Conservation (phyloP, 352 stramenopile genomes). For the Phytopythium delawarense region DNA sequence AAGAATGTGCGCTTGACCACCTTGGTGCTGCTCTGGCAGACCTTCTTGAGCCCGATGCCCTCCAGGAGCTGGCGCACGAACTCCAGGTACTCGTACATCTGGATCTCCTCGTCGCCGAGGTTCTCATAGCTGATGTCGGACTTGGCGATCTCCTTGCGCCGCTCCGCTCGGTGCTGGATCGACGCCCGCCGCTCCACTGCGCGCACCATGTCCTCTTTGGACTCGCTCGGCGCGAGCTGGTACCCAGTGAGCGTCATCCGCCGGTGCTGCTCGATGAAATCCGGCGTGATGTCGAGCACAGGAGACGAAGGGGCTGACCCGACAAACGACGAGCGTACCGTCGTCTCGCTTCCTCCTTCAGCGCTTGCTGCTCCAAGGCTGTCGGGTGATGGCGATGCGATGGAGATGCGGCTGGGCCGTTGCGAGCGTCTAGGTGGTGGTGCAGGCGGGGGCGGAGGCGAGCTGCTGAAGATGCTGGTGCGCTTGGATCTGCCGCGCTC, state of each 20-base stretch:
- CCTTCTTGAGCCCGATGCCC: slow-evolving; percentile 53
- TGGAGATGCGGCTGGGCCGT: background rate
- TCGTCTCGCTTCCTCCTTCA: slow-evolving; percentile 5
- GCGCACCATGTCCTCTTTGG: slow-evolving; percentile 25
- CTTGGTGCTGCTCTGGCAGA: slow-evolving; percentile 59
- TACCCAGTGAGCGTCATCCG: slow-evolving; percentile 2
- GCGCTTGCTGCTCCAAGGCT: background rate
- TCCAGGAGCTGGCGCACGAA: slow-evolving; percentile 63
- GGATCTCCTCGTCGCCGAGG: slow-evolving; percentile 51
- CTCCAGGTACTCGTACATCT: slow-evolving; percentile 69
- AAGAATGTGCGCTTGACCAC: slow-evolving; percentile 58
- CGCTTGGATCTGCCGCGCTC: slow-evolving; percentile 3
- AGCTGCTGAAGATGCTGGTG: slow-evolving; percentile 14
- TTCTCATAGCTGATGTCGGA: slow-evolving; percentile 67
- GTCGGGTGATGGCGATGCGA: slow-evolving; percentile 5
- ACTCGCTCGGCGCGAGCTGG: slow-evolving; percentile 1
- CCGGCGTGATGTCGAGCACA: slow-evolving; percentile 2
- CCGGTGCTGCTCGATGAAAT: slow-evolving; percentile 7
- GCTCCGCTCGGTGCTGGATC: slow-evolving; percentile 42
- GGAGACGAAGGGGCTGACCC: background rate
- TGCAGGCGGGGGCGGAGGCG: slow-evolving; percentile 9
- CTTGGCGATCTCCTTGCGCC: slow-evolving; percentile 35
- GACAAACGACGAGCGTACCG: background rate
- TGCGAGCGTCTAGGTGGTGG: background rate
- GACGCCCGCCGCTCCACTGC: slow-evolving; percentile 34